Conservation (phyloP, 2,329 filamentous ascomycete species). For the Shiraia sp. region DNA sequence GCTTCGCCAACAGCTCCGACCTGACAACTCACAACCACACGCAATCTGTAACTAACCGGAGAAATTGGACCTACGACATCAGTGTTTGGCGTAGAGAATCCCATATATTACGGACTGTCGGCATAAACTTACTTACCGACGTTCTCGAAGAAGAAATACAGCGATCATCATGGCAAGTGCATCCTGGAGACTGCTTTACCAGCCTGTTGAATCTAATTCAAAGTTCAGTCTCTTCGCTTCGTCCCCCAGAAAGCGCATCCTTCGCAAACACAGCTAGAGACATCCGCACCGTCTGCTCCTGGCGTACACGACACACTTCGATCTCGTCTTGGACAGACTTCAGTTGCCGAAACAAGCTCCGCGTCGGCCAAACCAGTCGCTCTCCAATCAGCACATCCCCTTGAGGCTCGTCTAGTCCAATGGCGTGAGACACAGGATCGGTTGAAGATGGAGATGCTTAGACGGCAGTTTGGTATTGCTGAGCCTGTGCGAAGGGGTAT, state of each 20-base stretch:
- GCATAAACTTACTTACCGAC: no score
- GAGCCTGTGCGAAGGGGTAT: constrained; percentile 92
- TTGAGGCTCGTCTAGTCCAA: constrained; percentile 83
- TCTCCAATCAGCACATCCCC: constrained; percentile 77
- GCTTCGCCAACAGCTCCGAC: constrained; percentile 20
- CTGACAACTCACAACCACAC: constrained; percentile 1
- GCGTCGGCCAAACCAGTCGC: constrained; percentile 34
- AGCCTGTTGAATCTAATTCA: constrained; percentile 7
- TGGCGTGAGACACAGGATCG: constrained; percentile 90
- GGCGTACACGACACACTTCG: constrained; percentile 94
- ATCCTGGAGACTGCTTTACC: constrained; percentile 16
- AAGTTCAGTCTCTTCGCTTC: constrained; percentile 79
- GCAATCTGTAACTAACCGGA: background rate
- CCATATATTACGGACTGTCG: no score
- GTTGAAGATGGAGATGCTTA: constrained; percentile 85
- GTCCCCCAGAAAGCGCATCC: constrained; percentile 71
- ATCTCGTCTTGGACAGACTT: constrained; percentile 69
- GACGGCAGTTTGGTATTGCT: constrained; percentile 85
- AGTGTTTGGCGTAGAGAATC: no score
- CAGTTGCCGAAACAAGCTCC: constrained; percentile 35
- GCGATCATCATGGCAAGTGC: constrained; percentile 2
- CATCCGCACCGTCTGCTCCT: constrained; percentile 81
- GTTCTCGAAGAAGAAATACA: no score
- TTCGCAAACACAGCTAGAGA: constrained; percentile 56
- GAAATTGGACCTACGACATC: background rate